Evolutionary conservation across 106 monocot species (phyloP).

Genomic region (Dendrobium catenatum): DNA sequence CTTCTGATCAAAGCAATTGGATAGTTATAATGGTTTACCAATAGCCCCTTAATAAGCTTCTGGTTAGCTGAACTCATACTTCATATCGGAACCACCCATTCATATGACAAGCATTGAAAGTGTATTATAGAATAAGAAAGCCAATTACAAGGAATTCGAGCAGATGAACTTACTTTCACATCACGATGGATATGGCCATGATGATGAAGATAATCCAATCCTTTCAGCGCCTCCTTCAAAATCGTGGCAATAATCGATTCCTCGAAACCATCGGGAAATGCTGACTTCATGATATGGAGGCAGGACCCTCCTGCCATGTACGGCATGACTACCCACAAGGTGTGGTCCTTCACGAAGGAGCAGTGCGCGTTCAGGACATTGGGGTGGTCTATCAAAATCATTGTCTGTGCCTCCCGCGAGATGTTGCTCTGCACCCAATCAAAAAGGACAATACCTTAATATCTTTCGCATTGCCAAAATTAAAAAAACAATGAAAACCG

Average conservation of each 20-base stretch:
- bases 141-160: background rate
- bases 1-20: background rate
- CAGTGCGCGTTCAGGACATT: conserved; percentile 88
- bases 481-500: background rate
- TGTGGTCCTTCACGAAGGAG: conserved; percentile 60
- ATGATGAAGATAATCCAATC: conserved; percentile 79
- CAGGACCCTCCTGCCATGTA: conserved; percentile 91
- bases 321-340: conserved; percentile 92
- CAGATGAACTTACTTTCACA: conserved; percentile 56
- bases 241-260: conserved; percentile 76
- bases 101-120: background rate
- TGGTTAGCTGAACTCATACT: too few species aligned
- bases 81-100: too few species aligned
- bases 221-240: conserved; percentile 72
- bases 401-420: conserved; percentile 77
- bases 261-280: conserved; percentile 68
- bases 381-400: conserved; percentile 83
- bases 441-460: background rate
- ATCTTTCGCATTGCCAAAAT: too few species aligned
- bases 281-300: conserved; percentile 83
- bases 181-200: conserved; percentile 95
- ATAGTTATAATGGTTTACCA: background rate
- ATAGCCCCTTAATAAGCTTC: too few species aligned
- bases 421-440: conserved; percentile 51
- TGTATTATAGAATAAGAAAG: background rate